Evolutionary conservation across 176 grass and related monocot species (phyloP), one percentile per base, ranked within the genome.

Genomic region (Lolium rigidum): DNA sequence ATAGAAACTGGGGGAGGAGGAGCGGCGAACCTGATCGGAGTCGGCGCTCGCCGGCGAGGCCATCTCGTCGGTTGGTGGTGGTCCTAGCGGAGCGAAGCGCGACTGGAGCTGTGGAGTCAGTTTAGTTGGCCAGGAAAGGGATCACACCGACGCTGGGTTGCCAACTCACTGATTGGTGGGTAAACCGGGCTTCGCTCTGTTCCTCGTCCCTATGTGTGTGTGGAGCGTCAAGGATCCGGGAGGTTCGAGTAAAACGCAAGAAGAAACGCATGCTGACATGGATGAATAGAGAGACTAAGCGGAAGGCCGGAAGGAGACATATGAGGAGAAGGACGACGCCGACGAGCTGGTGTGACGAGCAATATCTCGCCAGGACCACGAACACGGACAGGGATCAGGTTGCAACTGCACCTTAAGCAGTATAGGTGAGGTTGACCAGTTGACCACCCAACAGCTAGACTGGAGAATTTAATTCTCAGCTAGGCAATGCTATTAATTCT

Each of bases 1-100:
- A 13, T 4, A 11, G 17, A 35, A 2, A 56, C 8, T 1, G 50
- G 6, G 37, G 17, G 2, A 20, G 68, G 6, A 5, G 3, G 0
- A 26, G 28, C 51, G 41, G 54, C 41, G 41, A 7, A 94, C 94
- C 94, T 92, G 94, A 41, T 92, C 85, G 68, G 87, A 81, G 47
- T 86, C 82, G 68, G 24, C 61, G 43, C 11, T 49, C 70, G 9
- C 54, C 70, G 87, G 54, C 75, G 85, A 52, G 10, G 85, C 82
- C 80, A 89, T 93, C 74, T 51, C 64, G 41, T 55, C 15, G 0
- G 51, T 17, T 35, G 31, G 2, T 55, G 51, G 51, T n/a, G 49
- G 1, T 38, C 62, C 9, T 55, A 17, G 18, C 8, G 76, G 44
- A 59, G 47, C 50, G 66, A 43, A 79, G 80, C 64, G 38, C 39